Conservation (phyloP, 2,329 filamentous ascomycete species). For the Helicocarpus griseus region DNA sequence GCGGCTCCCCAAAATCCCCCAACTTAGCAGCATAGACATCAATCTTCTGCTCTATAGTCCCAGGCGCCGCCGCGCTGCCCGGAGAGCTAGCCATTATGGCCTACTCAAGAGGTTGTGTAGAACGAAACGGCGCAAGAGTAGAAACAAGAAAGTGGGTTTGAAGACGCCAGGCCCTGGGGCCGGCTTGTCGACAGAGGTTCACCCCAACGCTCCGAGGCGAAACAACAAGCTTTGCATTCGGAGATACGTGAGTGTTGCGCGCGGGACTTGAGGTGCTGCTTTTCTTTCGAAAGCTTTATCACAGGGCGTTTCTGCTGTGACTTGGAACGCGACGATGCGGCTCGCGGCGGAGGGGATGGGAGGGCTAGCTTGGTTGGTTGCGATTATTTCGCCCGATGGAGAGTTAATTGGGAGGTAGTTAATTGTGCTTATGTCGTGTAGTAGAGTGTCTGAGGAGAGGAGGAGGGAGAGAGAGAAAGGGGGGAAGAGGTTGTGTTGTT, state of each 20-base stretch:
- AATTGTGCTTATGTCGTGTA: no score
- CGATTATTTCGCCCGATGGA: no score
- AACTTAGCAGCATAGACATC: slow-evolving; percentile 42
- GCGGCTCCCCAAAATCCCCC: slow-evolving; percentile 25
- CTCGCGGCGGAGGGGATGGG: no score
- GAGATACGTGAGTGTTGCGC: no score
- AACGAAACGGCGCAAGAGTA: neutral
- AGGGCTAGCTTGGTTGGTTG: no score
- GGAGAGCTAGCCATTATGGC: slow-evolving; percentile 2
- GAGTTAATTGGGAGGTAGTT: no score
- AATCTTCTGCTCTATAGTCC: slow-evolving; percentile 36
- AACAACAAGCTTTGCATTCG: neutral
- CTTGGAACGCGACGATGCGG: no score
- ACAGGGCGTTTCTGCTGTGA: no score
- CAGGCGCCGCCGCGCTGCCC: slow-evolving; percentile 9
- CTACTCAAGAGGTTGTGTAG: neutral
- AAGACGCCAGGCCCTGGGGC: slow-evolving; percentile 14
- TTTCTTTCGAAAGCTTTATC: no score
- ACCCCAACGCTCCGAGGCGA: no score
- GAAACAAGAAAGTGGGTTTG: neutral
- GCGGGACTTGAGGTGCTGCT: no score
- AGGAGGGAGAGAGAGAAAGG: neutral
- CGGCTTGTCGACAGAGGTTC: slow-evolving; percentile 9
- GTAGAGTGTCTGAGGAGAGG: neutral
- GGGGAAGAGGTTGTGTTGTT: neutral